Conservation (phyloP, 768 basidiomycete species). For the Mrakia gelida region DNA sequence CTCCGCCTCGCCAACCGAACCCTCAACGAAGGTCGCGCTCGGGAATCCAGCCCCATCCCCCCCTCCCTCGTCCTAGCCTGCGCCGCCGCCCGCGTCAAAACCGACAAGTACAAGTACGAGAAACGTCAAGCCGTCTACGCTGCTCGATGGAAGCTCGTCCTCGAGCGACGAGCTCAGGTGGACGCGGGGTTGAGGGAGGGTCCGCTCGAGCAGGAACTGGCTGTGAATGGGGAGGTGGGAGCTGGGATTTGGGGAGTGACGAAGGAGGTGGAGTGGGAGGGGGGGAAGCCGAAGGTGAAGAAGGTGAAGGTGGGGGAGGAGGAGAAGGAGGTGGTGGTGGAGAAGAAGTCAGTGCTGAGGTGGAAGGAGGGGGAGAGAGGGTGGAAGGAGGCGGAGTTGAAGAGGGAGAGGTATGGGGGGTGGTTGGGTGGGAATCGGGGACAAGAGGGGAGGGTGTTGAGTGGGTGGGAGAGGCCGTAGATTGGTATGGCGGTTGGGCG, state of each 20-base stretch:
- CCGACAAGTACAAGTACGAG: background rate
- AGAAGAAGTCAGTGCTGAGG: background rate
- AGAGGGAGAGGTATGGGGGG: background rate
- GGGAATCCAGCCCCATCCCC: background rate
- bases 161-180: background rate
- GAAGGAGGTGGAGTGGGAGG: background rate
- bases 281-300: no score
- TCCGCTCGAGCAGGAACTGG: no score
- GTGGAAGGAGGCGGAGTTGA: background rate
- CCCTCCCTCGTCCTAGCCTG: background rate
- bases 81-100: background rate
- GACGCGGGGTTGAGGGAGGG: no score
- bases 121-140: background rate
- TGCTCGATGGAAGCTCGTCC: background rate
- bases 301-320: background rate
- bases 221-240: no score
- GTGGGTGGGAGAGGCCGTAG: background rate
- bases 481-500: background rate
- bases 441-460: background rate
- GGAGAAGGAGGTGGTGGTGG: background rate
- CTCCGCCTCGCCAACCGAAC: background rate
- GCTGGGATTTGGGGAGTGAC: no score
- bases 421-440: background rate
- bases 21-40: background rate
- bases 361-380: background rate